Evolutionary conservation across 345 rosid species (phyloP).

Genomic region (Sisymbrium altissimum): DNA sequence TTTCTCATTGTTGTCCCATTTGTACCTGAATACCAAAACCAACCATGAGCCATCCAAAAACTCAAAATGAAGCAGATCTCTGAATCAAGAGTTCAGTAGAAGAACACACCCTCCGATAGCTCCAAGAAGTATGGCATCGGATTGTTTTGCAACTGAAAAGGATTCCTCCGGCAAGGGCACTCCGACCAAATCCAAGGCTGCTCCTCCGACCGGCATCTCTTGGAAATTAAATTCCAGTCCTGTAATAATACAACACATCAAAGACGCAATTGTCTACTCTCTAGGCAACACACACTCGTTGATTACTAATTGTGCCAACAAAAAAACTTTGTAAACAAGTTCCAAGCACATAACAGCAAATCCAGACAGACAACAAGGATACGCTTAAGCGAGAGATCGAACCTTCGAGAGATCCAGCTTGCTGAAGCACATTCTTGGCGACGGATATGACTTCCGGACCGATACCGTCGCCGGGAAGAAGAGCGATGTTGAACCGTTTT

Average conservation of each 20-base stretch:
- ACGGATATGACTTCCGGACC: conserved; percentile 85
- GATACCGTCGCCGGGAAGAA: conserved; percentile 90
- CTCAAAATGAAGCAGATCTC: neutral
- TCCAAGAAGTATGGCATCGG: conserved; percentile 89
- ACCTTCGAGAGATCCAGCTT: conserved; percentile 80
- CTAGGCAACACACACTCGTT: neutral
- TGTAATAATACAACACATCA: neutral
- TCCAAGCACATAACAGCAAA: neutral
- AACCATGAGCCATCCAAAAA: neutral
- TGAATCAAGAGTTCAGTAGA: neutral
- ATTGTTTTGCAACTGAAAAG: conserved; percentile 57
- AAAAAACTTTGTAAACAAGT: neutral
- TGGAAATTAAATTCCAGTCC: conserved; percentile 76
- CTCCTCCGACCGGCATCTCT: conserved; percentile 95
- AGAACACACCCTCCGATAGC: conserved; percentile 74
- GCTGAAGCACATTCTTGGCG: conserved; percentile 62
- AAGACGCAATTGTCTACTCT: neutral
- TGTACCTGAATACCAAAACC: conserved; percentile 46
- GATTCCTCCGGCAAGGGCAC: conserved; percentile 89
- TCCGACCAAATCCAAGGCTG: conserved; percentile 86
- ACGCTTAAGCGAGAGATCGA: neutral
- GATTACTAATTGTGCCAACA: neutral
- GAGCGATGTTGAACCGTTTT: conserved; percentile 59
- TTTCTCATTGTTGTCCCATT: conserved; percentile 87
- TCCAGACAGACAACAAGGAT: neutral